phyloP scores from a whole-genome alignment of 208 protist genomes.

The Cochliopodium minus region DNA sequence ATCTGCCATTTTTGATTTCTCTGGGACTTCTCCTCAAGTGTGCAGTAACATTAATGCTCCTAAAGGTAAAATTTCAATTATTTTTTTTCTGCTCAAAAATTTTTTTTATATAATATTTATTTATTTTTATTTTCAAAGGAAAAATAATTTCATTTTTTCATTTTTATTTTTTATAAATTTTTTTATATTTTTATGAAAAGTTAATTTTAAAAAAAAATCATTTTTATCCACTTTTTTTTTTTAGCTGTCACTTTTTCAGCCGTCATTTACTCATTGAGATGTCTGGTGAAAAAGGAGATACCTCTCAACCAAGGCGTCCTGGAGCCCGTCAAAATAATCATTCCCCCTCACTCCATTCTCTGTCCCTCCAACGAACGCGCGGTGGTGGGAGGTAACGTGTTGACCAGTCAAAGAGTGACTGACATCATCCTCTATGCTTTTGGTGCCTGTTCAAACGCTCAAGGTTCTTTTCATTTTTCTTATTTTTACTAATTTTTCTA shows the following conservation, averaged over 20 bases:
- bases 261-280: slow-evolving; percentile 78
- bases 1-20: slow-evolving; percentile 70
- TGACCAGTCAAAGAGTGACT: slow-evolving; percentile 73
- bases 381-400: slow-evolving; percentile 82
- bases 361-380: slow-evolving; percentile 26
- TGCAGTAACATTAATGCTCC: slow-evolving; percentile 73
- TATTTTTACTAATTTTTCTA: slow-evolving; percentile 6
- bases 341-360: slow-evolving; percentile 52
- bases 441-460: slow-evolving; percentile 49
- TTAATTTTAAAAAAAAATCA: too few species aligned
- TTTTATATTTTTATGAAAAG: too few species aligned
- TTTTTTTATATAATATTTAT: too few species aligned
- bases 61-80: too few species aligned
- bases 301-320: slow-evolving; percentile 80
- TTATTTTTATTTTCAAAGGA: too few species aligned
- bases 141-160: too few species aligned
- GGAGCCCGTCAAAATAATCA: slow-evolving; percentile 49
- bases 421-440: slow-evolving; percentile 78
- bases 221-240: too few species aligned
- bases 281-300: slow-evolving; percentile 67
- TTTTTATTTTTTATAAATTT: too few species aligned
- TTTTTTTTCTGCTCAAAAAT: too few species aligned
- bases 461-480: slow-evolving; percentile 31
- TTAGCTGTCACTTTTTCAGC: slow-evolving; percentile 63
- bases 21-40: slow-evolving; percentile 57